These are phyloP conservation scores for Nemophila menziesii DNA, from an alignment of 257 asterid genomes.

Conservation along the genomic window DNA sequence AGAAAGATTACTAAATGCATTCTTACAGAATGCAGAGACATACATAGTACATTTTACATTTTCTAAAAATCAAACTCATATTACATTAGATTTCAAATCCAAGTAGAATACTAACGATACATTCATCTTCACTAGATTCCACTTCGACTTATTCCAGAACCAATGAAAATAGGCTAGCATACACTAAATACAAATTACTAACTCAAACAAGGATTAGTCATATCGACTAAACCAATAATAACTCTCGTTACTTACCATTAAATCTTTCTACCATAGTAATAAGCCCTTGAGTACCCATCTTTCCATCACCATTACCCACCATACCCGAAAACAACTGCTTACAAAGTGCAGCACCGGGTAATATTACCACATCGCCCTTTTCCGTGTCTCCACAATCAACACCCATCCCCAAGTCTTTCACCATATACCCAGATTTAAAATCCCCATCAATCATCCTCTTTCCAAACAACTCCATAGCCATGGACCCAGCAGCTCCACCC, in stretches of 20 bases:
- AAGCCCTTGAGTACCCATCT: slow-evolving; percentile 65
- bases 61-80: too few relatives aligned
- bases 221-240: too few relatives aligned
- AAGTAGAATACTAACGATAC: too few relatives aligned
- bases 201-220: too few relatives aligned
- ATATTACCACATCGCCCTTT: slow-evolving; percentile 32
- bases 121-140: too few relatives aligned
- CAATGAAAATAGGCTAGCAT: too few relatives aligned
- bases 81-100: too few relatives aligned
- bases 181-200: too few relatives aligned
- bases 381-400: slow-evolving; percentile 41
- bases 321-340: slow-evolving; percentile 69
- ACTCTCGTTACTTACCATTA: slow-evolving; percentile 26
- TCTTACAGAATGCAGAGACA: too few relatives aligned
- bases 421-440: slow-evolving; percentile 76
- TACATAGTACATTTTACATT: too few relatives aligned
- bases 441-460: slow-evolving; percentile 70
- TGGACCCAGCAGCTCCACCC: slow-evolving; percentile 81
- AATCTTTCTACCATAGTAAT: slow-evolving; percentile 63
- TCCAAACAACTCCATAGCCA: slow-evolving; percentile 79
- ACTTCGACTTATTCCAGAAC: too few relatives aligned
- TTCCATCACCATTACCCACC: slow-evolving; percentile 85
- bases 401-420: slow-evolving; percentile 89
- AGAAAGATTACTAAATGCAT: too few relatives aligned
- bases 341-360: slow-evolving; percentile 75